Conservation (phyloP, 1,139 yeast species). For the Magnusiomyces paraingens region DNA sequence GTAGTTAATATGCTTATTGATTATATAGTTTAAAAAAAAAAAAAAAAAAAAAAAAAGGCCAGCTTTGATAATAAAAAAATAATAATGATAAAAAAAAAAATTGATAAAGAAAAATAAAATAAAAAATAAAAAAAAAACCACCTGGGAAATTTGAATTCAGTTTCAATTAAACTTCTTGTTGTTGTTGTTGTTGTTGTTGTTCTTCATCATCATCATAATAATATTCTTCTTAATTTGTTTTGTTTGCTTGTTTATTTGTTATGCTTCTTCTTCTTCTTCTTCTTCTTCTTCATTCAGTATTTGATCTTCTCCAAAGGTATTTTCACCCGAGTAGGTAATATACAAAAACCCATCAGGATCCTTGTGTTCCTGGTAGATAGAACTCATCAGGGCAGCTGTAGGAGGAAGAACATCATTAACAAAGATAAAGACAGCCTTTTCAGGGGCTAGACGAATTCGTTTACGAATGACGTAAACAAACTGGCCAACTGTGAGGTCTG, state of each 20-base stretch:
- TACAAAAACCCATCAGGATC: slow-evolving; percentile 96
- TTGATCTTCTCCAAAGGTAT: slow-evolving; percentile 36
- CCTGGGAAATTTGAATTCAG: no score
- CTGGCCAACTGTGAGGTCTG: slow-evolving; percentile 95
- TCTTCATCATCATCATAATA: no score
- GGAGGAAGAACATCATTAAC: slow-evolving; percentile 96
- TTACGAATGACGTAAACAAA: slow-evolving; percentile 95
- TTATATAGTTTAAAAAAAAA: neutral
- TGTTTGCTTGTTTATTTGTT: no score
- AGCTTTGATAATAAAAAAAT: no score
- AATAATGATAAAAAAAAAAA: neutral
- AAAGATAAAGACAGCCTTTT: slow-evolving; percentile 94
- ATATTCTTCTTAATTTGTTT: neutral
- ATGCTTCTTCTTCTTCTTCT: neutral
- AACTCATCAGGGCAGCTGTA: slow-evolving; percentile 92
- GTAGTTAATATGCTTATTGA: neutral
- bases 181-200: no score
- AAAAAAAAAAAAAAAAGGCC: neutral
- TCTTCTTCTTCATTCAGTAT: neutral
- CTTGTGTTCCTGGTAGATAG: slow-evolving; percentile 91
- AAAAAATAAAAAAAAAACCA: neutral
- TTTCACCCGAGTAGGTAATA: slow-evolving; percentile 62
- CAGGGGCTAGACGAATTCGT: slow-evolving; percentile 92
- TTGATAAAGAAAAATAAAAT: neutral
- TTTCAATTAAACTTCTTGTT: no score